Percentiles rank a stretch among this genome's conserved stretches.
Conservation (phyloP, 1,139 yeast genomes). For the Suhomyces chickasaworum region DNA sequence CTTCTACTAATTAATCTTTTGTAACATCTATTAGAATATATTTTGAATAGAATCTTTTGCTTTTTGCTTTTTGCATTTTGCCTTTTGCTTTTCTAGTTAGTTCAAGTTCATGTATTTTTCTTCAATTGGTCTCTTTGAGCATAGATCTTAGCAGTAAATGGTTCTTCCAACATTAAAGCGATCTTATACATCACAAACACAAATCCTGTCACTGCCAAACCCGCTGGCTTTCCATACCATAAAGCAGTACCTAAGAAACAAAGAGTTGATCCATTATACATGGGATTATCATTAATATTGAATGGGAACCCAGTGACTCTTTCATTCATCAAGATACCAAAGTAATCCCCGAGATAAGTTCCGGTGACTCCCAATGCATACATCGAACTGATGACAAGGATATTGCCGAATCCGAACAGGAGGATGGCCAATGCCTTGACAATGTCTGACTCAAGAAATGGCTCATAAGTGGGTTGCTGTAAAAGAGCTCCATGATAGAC, state of each 20-base stretch:
- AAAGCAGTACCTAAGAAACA: conserved; percentile 90
- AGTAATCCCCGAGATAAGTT: conserved; percentile 94
- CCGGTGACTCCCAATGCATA: conserved; percentile 95
- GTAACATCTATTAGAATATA: conserved; percentile 2
- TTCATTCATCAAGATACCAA: conserved; percentile 89
- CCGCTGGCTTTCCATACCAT: conserved; percentile 89
- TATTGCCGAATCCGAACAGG: conserved; percentile 66
- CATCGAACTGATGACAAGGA: conserved; percentile 84
- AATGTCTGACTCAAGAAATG: conserved; percentile 39
- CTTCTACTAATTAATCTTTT: neutral
- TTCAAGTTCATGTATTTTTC: no score
- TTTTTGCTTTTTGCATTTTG: no score
- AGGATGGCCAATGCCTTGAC: conserved; percentile 37
- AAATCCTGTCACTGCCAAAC: conserved; percentile 66
- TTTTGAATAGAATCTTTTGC: neutral
- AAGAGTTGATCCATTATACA: conserved; percentile 92
- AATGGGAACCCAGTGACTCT: conserved; percentile 95
- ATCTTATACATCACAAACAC: conserved; percentile 81
- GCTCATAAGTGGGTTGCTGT: conserved; percentile 57
- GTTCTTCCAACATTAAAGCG: conserved; percentile 90
- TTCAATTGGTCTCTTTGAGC: conserved; percentile 56
- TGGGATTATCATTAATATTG: conserved; percentile 87
- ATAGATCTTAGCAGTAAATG: conserved; percentile 89
- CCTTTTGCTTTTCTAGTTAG: no score
- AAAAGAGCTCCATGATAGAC: conserved; percentile 64